Conservation (phyloP, 2,329 filamentous ascomycete species). For the Fusarium anthophilum region DNA sequence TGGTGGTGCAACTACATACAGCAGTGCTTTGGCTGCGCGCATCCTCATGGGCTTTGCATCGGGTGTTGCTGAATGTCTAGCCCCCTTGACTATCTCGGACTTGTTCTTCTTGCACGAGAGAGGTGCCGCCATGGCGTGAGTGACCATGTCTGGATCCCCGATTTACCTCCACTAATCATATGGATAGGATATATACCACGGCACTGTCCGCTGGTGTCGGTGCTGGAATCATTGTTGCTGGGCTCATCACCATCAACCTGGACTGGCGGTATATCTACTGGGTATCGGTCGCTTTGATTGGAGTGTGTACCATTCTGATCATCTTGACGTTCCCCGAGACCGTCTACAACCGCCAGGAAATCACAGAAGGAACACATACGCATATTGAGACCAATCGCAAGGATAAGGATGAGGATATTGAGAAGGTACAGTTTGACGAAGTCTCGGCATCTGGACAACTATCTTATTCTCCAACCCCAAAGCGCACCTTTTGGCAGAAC, state of each 20-base stretch:
- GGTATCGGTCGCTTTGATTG: conserved; percentile 60
- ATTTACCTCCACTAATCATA: background rate
- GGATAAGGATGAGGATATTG: background rate
- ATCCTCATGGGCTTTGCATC: conserved; percentile 63
- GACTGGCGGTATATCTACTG: conserved; percentile 63
- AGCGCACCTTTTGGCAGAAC: conserved; percentile 18
- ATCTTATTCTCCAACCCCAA: background rate
- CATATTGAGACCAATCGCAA: background rate
- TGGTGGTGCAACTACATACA: conserved; percentile 55
- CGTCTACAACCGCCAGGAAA: background rate
- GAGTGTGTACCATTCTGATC: conserved; percentile 56
- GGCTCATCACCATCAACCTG: conserved; percentile 59
- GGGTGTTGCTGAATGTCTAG: conserved; percentile 52
- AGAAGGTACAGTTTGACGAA: background rate
- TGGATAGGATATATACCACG: conserved; percentile 49
- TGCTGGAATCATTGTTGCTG: conserved; percentile 54
- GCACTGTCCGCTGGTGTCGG: conserved; percentile 55
- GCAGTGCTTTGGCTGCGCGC: conserved; percentile 55
- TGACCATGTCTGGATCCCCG: background rate
- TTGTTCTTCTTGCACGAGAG: conserved; percentile 49
- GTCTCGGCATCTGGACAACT: background rate
- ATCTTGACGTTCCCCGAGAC: conserved; percentile 65
- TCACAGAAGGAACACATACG: background rate
- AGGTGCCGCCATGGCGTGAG: conserved; percentile 55
- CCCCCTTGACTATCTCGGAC: background rate